A percentile compares a stretch with the other conserved stretches of the same genome.
Evolutionary conservation across 305 asterid genomes (phyloP).

Genomic region (Solanum hybrid): DNA sequence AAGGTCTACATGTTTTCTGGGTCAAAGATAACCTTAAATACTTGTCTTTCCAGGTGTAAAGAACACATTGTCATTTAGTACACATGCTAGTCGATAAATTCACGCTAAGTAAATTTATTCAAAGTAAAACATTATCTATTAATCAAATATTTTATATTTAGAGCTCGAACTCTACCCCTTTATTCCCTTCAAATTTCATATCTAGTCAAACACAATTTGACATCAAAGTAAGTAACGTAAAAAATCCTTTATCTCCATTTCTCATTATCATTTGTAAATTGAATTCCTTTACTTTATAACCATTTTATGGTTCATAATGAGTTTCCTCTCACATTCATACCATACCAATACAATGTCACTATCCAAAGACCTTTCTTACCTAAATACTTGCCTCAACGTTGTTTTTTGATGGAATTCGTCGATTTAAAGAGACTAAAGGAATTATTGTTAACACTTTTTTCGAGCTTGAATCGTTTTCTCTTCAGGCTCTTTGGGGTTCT

Average conservation of each 20-base stretch:
- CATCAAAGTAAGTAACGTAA: not conserved
- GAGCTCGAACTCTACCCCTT: too few species aligned
- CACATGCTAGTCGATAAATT: too few species aligned
- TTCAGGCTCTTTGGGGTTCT: slow-evolving; percentile 8
- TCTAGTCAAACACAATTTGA: not conserved
- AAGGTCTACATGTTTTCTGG: too few species aligned
- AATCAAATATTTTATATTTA: too few species aligned
- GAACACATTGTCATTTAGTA: too few species aligned
- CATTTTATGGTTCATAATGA: not conserved
- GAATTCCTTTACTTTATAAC: not conserved
- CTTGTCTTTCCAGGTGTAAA: too few species aligned
- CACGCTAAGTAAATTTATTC: too few species aligned
- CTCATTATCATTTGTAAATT: not conserved
- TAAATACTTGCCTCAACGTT: not conserved
- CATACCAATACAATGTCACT: not conserved
- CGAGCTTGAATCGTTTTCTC: slow-evolving; percentile 29
- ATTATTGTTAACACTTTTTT: slow-evolving; percentile 35
- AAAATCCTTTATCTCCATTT: not conserved
- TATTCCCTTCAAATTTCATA: too few species aligned
- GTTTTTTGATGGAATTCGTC: not conserved
- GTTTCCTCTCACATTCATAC: not conserved
- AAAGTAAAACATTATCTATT: too few species aligned
- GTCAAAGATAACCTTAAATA: too few species aligned
- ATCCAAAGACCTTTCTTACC: not conserved
- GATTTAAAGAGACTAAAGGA: slow-evolving; percentile 28